Conservation (phyloP, 148 eudicot genomes). For the Drosera capensis region DNA sequence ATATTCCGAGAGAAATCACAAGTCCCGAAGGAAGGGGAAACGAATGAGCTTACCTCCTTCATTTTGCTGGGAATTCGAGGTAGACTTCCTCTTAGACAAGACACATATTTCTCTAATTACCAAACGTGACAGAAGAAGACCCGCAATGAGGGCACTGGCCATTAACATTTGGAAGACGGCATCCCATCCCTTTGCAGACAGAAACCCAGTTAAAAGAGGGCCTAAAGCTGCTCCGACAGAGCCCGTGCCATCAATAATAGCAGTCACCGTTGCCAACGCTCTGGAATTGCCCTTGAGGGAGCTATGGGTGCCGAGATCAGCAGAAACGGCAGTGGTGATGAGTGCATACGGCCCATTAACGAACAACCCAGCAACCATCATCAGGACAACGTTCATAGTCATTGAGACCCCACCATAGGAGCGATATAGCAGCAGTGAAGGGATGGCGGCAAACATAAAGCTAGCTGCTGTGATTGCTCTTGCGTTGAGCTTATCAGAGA, state of each 20-base stretch:
- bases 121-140: slow-evolving; percentile 60
- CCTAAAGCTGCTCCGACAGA: slow-evolving; percentile 93
- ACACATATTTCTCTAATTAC: slow-evolving; percentile 49
- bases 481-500: slow-evolving; percentile 79
- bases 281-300: slow-evolving; percentile 80
- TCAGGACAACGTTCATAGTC: slow-evolving; percentile 58
- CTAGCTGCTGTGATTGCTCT: slow-evolving; percentile 84
- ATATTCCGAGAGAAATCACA: too few species aligned
- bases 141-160: slow-evolving; percentile 66
- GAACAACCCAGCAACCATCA: slow-evolving; percentile 77
- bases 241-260: slow-evolving; percentile 95
- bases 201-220: slow-evolving; percentile 81
- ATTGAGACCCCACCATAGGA: slow-evolving; percentile 50
- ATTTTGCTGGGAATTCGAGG: slow-evolving; percentile 8
- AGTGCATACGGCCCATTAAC: slow-evolving; percentile 96
- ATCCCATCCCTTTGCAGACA: slow-evolving; percentile 81
- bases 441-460: slow-evolving; percentile 83
- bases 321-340: slow-evolving; percentile 95
- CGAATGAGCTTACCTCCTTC: slow-evolving; percentile 12
- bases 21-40: slow-evolving; percentile 16
- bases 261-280: slow-evolving; percentile 96
- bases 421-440: slow-evolving; percentile 69
- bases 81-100: slow-evolving; percentile 14
- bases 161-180: slow-evolving; percentile 65
- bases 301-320: slow-evolving; percentile 90